Base-by-base conservation (phyloP, 1,284 basidiomycete genomes). In the Cryptococcus sp. region DNA sequence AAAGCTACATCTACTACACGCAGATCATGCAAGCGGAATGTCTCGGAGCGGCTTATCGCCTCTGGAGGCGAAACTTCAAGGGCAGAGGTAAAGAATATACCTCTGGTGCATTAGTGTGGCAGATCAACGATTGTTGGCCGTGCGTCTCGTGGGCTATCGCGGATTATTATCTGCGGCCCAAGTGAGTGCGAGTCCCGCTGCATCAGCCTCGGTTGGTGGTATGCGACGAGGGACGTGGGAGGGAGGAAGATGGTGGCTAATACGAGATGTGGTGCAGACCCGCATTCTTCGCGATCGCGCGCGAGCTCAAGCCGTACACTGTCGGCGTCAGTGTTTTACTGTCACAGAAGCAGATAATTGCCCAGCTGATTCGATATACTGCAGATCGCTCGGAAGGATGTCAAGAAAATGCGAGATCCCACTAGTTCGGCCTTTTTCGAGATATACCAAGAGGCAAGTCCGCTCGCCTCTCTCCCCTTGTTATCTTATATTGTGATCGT, bases 21-120 rank as follows among this genome's bases (percentile, higher is more conserved):
- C 89, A 91, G 75, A 78, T 88, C 46, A 90, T 91, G 87, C 89
- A 92, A 73, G 87, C 89, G 3, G 89, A 91, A 70, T 85, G 86
- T 1, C 80, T 91, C 15, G 83, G 84, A 2, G 85, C 86, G 17
- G 89, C 89, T 0, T 90, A 88, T 70, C 83, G 88, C 41, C 80
- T 89, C 1, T 91, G 89, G 89, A 80, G 88, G 53, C 81, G 89
- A 6, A 86, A 89, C 67, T 91, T 88, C 87, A 80, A 81, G 43
- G 89, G 89, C 8, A 81, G 76, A 61, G 88, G 88, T 7, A 82
- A 80, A 66, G 87, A 90, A 68, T 84, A 87, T 66, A 88, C 86
- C 4, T 83, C 86, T 3, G 89, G 89, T 43, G 89, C 89, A 19
- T 81, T 91, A 38, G 88, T 91, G 23, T 91, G 89, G 88, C 88